These are phyloP conservation scores for Garcia nutans DNA, from an alignment of 345 rosid genomes.

Conservation along the genomic window DNA sequence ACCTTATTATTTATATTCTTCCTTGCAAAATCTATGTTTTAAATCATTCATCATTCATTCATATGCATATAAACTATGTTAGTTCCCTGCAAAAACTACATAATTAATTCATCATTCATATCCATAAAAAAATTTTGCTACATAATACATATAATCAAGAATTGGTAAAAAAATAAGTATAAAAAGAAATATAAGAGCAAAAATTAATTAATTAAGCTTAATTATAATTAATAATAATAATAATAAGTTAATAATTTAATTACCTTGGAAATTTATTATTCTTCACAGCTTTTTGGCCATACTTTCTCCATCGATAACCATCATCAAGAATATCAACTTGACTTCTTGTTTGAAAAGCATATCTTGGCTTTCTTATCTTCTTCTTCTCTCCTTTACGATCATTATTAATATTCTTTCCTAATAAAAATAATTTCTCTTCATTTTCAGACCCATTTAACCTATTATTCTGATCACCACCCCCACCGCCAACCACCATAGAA, in stretches of 20 bases:
- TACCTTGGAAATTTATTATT: constrained; percentile 78
- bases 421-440: constrained; percentile 7
- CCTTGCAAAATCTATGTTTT: too few relatives aligned
- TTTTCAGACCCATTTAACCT: constrained; percentile 10
- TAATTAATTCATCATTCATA: too few relatives aligned
- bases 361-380: constrained; percentile 57
- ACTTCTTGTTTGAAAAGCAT: constrained; percentile 84
- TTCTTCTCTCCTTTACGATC: constrained; percentile 56
- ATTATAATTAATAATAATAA: background rate
- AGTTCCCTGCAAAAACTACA: too few relatives aligned
- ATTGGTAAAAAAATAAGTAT: background rate
- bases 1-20: too few relatives aligned
- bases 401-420: background rate
- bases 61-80: too few relatives aligned
- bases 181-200: background rate
- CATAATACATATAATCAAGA: too few relatives aligned
- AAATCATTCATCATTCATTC: too few relatives aligned
- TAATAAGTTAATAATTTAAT: background rate
- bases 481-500: background rate
- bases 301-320: constrained; percentile 93
- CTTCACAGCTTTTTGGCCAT: constrained; percentile 86
- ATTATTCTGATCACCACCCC: background rate
- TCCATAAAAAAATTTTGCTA: too few relatives aligned
- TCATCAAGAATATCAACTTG: constrained; percentile 91
- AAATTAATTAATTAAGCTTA: background rate